Base-by-base conservation (phyloP, 768 basidiomycete species). In the Calocera cornea region DNA sequence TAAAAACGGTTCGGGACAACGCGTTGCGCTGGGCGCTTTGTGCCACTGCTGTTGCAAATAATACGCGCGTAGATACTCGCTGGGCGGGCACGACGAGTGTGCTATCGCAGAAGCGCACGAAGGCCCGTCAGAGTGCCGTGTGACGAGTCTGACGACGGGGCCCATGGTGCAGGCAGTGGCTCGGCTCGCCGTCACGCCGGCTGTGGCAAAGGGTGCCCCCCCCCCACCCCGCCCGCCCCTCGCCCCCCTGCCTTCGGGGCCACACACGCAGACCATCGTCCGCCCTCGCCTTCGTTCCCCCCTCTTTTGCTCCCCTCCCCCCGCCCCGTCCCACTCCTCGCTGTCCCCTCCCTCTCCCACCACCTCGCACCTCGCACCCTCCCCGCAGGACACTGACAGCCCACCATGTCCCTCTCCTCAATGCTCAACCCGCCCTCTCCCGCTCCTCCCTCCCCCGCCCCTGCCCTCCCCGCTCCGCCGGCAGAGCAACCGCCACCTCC, bases 101-200 rank as follows among this genome's bases (percentile, higher is more conserved):
- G 54, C 54, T 60, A 60, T 60, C 54, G 54, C 54, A 60, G 54
- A 60, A 60, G 54, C 54, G 54, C 54, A 60, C 54, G 14, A 60
- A 60, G 54, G 54, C 54, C 54, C 54, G 54, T 60, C 54, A 60
- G 54, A 60, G 54, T 27, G 54, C 54, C 54, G 54, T 60, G 54
- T 60, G 54, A 60, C 54, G 54, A 60, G 54, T 60, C 54, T 60
- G 54, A 60, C 54, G 54, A 60, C 54, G 54, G 54, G 54, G 54
- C 54, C 54, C 54, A 60, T 60, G 54, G 14, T 60, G 54, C 31
- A 60, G 54, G 54, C 54, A 60, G 54, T 60, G 54, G 54, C 54
- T 60, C 54, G 54, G 54, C 54, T 60, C 54, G 54, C 54, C 54
- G 54, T 60, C 54, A 29, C 54, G 14, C 54, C 54, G 54, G 54